These are phyloP conservation scores for Adenanthera pavonina DNA, from an alignment of 306 rosid species.

Conservation along the genomic window DNA sequence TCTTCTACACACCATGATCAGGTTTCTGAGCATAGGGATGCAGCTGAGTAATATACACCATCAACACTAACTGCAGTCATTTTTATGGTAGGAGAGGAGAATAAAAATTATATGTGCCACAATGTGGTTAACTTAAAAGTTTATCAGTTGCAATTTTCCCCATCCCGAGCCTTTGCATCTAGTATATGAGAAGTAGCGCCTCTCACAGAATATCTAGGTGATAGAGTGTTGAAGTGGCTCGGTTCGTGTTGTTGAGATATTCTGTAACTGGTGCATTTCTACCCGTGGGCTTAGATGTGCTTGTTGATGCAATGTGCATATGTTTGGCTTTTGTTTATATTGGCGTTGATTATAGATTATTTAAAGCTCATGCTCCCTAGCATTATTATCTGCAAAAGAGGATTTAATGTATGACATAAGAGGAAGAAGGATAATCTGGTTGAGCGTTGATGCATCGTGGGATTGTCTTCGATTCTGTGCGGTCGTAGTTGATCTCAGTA, in stretches of 20 bases:
- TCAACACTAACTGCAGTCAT: conserved; percentile 37
- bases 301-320: conserved; percentile 14
- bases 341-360: conserved; percentile 6
- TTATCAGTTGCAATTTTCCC: conserved; percentile 44
- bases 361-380: conserved; percentile 40
- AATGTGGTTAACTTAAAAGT: conserved; percentile 44
- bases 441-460: not conserved
- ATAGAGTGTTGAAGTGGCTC: conserved; percentile 26
- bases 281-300: conserved; percentile 20
- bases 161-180: conserved; percentile 50
- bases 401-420: conserved; percentile 20
- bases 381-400: conserved; percentile 30
- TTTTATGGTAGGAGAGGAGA: conserved; percentile 47
- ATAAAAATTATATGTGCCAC: conserved; percentile 57
- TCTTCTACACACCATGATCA: conserved; percentile 37
- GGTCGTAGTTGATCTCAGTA: not conserved
- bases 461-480: conserved; percentile 7
- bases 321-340: conserved; percentile 14
- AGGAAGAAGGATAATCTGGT: conserved; percentile 18
- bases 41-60: conserved; percentile 43
- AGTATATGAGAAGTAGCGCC: conserved; percentile 36
- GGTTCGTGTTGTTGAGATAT: conserved; percentile 37
- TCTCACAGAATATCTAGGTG: conserved; percentile 33
- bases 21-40: conserved; percentile 51
- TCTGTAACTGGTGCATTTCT: conserved; percentile 19